Evolutionary conservation across 2,329 filamentous ascomycete species (phyloP), one percentile per base, ranked within the genome.

Genomic region (Penicillium sp.): DNA sequence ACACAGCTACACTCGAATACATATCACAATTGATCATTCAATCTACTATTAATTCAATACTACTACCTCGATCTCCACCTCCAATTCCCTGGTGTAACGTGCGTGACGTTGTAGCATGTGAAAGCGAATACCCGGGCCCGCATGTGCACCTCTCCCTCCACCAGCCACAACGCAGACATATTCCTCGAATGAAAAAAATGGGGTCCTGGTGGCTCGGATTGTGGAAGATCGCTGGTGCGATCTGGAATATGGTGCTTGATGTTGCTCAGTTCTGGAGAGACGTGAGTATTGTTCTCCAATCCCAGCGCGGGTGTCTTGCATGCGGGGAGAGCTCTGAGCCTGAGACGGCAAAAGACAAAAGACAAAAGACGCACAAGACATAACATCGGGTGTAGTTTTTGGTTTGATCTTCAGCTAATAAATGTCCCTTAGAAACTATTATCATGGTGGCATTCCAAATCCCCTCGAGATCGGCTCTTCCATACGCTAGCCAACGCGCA

Each of bases 401-500:
- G n/a, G 15, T 33, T 29, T 35, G 46, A 42, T 19, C 27, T 35
- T 19, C 19, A 27, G 47, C 37, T 53, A 55, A 61, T 33, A 17
- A 12, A 42, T 19, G 2, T 15, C 6, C 2, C 3, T n/a, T 73
- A 93, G 90, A 88, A 85, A 79, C 76, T 91, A 50, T 77, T 84
- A 60, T 78, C 78, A 54, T 91, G 89, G 86, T 88, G 87, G 79
- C 83, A 77, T 56, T 82, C 82, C 62, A 88, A 84, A 72, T 88
- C 83, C 50, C 83, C 84, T 2, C 81, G 84, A 49, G 85, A 89
- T 62, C 77, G 86, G 54, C 87, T 90, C 77, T 81, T 89, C 43
- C 82, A 89, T 60, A 78, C 82, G 25, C 79, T 95, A 48, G 82
- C 81, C 53, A 82, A 85, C 58, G 89, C 91, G 19, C 81, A 85